Evolutionary conservation across 2,329 filamentous ascomycete species (phyloP), one percentile per base, ranked within the genome.

Genomic region (Decorospora gaudefroyi): DNA sequence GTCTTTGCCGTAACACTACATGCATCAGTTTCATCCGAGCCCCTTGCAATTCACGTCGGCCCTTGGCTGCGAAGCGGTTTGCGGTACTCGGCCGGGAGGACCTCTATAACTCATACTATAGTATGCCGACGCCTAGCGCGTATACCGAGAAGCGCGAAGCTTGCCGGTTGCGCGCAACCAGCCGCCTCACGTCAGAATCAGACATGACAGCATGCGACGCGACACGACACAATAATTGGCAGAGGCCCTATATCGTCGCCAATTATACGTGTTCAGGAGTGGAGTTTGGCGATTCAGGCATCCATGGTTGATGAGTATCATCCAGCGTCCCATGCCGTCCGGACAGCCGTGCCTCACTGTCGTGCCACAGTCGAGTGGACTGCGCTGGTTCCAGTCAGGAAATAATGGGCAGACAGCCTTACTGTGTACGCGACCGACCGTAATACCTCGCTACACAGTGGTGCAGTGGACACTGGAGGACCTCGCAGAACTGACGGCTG

Each of bases 331-430:
- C 34, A 47, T 31, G 45, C 33, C 41, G 46, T 26, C 12, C 25
- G 34, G 34, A 33, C 34, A 44, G 25, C n/a, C 31, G 40, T 43
- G 49, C 40, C 28, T 46, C 41, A 13, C 51, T 62, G 62, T 42
- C 32, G 61, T 66, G 55, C 39, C 42, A 65, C 55, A 30, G 17
- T 31, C 21, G 29, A 30, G 26, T 38, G 42, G 39, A 50, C 53
- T 65, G 61, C 49, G 63, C 57, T 67, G 64, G 61, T 62, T 62
- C 61, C 61, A 65, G 54, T 61, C 49, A 61, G 41, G 27, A 45
- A 37, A 49, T 46, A 53, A 55, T 42, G 40, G 49, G 51, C 41
- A 51, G 49, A 45, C 42, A 15, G 55, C 51, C 51, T 47, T 49
- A 53, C 39, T 45, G 36, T 35, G 17, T 22, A 23, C 11, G 43